These are phyloP conservation scores for Choricystis sp. DNA, from an alignment of 139 green algal genomes.

Conservation along the genomic window DNA sequence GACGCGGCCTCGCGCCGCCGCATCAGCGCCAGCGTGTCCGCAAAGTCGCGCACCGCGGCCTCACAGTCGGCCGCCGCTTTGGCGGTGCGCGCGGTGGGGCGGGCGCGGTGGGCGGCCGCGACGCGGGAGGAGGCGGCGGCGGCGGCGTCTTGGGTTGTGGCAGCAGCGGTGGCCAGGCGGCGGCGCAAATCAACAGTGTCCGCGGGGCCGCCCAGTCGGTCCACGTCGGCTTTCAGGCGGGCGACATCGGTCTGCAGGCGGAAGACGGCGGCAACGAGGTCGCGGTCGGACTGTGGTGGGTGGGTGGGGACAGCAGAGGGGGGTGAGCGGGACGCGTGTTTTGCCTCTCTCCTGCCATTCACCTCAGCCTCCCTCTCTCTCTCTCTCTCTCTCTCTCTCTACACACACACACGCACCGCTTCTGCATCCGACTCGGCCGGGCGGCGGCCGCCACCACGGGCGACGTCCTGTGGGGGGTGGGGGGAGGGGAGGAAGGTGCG, in stretches of 20 bases:
- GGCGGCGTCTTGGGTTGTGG: conserved; percentile 9
- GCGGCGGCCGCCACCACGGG: too few relatives aligned
- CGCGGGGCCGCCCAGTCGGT: conserved; percentile 34
- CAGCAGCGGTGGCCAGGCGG: conserved; percentile 6
- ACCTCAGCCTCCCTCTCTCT: too few relatives aligned
- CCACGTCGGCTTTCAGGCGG: conserved; percentile 28
- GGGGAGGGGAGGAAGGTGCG: too few relatives aligned
- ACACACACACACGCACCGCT: background rate
- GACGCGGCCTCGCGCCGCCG: conserved; percentile 41
- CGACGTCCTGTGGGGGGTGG: background rate
- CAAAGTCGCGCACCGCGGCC: conserved; percentile 38
- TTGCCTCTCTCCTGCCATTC: too few relatives aligned
- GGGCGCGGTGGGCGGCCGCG: conserved; percentile 9
- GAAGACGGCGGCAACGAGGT: conserved; percentile 13
- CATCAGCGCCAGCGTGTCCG: conserved; percentile 32
- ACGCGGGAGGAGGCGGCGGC: conserved; percentile 6
- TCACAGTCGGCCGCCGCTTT: conserved; percentile 33
- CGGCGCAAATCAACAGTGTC: conserved; percentile 49
- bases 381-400: too few relatives aligned
- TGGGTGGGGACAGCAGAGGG: too few relatives aligned
- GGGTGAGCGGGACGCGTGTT: too few relatives aligned
- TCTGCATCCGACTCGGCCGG: background rate
- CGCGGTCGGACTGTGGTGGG: background rate
- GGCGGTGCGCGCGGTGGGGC: conserved; percentile 14
- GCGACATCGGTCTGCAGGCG: conserved; percentile 10